Base-by-base conservation (phyloP, 768 basidiomycete genomes). In the Rhizopogon sp. region DNA sequence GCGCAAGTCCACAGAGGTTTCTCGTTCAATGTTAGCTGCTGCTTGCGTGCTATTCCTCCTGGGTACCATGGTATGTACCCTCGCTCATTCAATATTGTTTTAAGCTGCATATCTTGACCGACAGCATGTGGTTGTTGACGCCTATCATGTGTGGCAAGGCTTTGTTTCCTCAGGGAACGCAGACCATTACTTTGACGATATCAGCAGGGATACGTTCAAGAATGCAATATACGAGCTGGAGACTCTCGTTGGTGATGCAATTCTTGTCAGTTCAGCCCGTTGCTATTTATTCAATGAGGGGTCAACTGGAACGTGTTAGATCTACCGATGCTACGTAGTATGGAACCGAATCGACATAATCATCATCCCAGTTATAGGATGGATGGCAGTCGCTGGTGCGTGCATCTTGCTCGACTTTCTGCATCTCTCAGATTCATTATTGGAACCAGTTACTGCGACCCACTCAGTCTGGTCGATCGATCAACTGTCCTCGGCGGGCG, bases 201-300 rank as follows among this genome's bases (percentile, higher is more conserved):
- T 54, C 29, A 45, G 43, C 8, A 31, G 35, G 33, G 17, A 44
- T n/a, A 45, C 53, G 9, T 47, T 58, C 20, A 57, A 56, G 29
- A 63, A 58, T 53, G 52, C 58, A n/a, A 11, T 56, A 6, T 63
- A 57, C 46, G 22, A 28, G 10, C 2, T 52, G 20, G 55, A 63
- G 44, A 61, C 58, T 16, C 35, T 61, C 7, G 50, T 63, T 2
- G 60, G 58, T 16, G 62, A 63, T 39, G 54, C 39, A 29, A 52
- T 63, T 43, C 51, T 63, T 51, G 61, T 60, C n/a, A 47, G 53
- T 16, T 28, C 17, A 47, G 10, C 22, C 25, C 44, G 5, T 33
- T 33, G 44, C 52, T 33, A 9, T 44, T 37, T 13, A 29, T 42
- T 3, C 3, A 39, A 13, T 35, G 44, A 44, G 42, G 20, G 43